Evolutionary conservation across 2,329 filamentous ascomycete genomes (phyloP), one percentile per base, ranked within the genome.

Genomic region (Sporothrix humicola): DNA sequence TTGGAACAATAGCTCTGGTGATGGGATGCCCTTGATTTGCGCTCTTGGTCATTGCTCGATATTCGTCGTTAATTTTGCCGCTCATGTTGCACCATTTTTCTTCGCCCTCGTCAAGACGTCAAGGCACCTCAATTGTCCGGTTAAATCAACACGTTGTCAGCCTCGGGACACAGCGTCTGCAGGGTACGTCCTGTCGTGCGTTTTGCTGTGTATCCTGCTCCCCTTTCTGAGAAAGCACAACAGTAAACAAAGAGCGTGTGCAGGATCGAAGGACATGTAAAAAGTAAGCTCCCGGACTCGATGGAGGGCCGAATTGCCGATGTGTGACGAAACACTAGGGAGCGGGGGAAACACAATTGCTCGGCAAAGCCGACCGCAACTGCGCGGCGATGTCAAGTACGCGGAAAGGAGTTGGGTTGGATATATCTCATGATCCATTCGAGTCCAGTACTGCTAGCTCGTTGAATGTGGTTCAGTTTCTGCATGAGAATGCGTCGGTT

Each of bases 251-350:
- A 12, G 31, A 63, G 31, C 13, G 37, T 15, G 15, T 42, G 12
- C 42, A 17, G 15, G 61, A 66, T 66, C 42, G 61, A 66, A 66
- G 10, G 42, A 9, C 20, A 17, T 26, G 42, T 26, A 10, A 6
- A 37, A 48, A 48, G 42, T 37, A 66, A 48, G 42, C 61, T n/a
- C 61, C 61, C 42, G 61, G 42, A 48, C 48, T 26, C n/a, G 42
- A 66, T 48, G n/a, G 48, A 23, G n/a, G 23, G 46, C 48, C 66
- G 17, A 20, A 44, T 56, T 69, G 66, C 66, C 66, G 66, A 56
- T n/a, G 50, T 42, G 50, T 42, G 31, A 69, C 69, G 54, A 71
- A 61, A 61, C 69, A 8, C 1, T 23, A 46, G 56, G 69, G 42
- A 20, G 23, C 12, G 12, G 13, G 44, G 26, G 20, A 44, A 42